Conservation (phyloP, 1,284 basidiomycete genomes). For the Phylloboletellus chloephorus region DNA sequence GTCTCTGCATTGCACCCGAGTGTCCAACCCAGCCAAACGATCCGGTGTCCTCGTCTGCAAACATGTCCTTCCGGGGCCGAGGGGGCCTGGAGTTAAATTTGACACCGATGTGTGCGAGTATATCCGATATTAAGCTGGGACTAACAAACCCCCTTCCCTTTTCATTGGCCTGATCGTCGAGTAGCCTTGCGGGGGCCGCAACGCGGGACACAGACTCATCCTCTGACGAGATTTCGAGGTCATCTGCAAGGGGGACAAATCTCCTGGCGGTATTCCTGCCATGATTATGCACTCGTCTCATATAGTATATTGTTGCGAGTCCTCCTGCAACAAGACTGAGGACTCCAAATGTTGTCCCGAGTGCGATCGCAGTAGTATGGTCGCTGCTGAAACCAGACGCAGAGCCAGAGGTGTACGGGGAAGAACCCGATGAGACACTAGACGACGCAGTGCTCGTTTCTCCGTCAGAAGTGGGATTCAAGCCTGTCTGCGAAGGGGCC, state of each 20-base stretch:
- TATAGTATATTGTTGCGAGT: slow-evolving; percentile 40
- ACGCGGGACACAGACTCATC: slow-evolving; percentile 7
- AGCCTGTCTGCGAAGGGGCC: slow-evolving; percentile 21
- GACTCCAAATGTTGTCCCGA: slow-evolving; percentile 53
- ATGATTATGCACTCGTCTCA: slow-evolving; percentile 22
- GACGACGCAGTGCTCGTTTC: slow-evolving; percentile 7
- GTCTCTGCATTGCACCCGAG: slow-evolving; percentile 32
- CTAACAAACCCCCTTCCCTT: neutral
- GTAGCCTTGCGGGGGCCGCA: slow-evolving; percentile 5
- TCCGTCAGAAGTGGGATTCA: slow-evolving; percentile 13
- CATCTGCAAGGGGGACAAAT: slow-evolving; percentile 22
- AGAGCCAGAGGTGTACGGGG: slow-evolving; percentile 8
- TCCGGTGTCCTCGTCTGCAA: slow-evolving; percentile 67
- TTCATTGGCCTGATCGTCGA: slow-evolving; percentile 6
- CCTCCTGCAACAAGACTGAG: slow-evolving; percentile 45
- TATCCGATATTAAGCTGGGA: slow-evolving; percentile 11
- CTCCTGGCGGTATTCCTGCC: slow-evolving; percentile 3
- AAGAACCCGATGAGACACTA: slow-evolving; percentile 9
- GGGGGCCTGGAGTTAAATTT: slow-evolving; percentile 9
- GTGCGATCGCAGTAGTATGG: slow-evolving; percentile 43
- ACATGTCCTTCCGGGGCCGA: slow-evolving; percentile 55
- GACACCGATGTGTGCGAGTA: slow-evolving; percentile 23
- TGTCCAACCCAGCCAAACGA: slow-evolving; percentile 39
- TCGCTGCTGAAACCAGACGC: slow-evolving; percentile 16
- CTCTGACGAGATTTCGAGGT: slow-evolving; percentile 19